A percentile compares a stretch with the other conserved stretches of the same genome.
phyloP scores from a whole-genome alignment of 352 stramenopile genomes.

The Pythium dissimile region DNA sequence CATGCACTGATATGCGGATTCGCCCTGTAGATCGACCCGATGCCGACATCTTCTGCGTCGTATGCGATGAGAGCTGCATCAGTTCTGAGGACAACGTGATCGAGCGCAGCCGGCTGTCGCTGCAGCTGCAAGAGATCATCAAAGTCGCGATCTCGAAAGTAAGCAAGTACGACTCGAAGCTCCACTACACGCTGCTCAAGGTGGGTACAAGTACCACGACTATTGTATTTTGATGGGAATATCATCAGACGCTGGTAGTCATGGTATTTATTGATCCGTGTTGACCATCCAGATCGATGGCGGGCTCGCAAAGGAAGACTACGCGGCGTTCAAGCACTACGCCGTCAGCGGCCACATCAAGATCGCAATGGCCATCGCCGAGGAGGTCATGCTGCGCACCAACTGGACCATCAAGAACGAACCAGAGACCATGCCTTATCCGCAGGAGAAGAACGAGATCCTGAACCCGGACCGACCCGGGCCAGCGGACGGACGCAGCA shows the following conservation, averaged over 20 bases:
- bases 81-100: conserved; percentile 71
- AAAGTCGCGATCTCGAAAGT: conserved; percentile 81
- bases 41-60: conserved; percentile 85
- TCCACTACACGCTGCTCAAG: conserved; percentile 82
- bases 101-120: conserved; percentile 73
- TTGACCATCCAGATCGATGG: conserved; percentile 67
- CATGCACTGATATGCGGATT: not conserved
- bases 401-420: conserved; percentile 56
- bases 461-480: conserved; percentile 59
- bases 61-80: conserved; percentile 80
- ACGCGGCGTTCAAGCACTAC: conserved; percentile 80
- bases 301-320: conserved; percentile 61
- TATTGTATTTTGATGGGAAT: not conserved
- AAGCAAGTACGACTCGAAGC: conserved; percentile 71
- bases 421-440: conserved; percentile 69
- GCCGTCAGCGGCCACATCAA: conserved; percentile 82
- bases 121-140: conserved; percentile 83
- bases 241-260: no score
- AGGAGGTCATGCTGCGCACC: conserved; percentile 67
- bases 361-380: conserved; percentile 65
- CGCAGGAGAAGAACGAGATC: conserved; percentile 76
- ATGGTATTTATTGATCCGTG: no score
- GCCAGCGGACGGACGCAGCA: conserved; percentile 53
- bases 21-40: conserved; percentile 54
- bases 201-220: conserved; percentile 17